These are phyloP conservation scores for Calonectria crousiana DNA, from an alignment of 2,329 filamentous ascomycete species.

Conservation along the genomic window DNA sequence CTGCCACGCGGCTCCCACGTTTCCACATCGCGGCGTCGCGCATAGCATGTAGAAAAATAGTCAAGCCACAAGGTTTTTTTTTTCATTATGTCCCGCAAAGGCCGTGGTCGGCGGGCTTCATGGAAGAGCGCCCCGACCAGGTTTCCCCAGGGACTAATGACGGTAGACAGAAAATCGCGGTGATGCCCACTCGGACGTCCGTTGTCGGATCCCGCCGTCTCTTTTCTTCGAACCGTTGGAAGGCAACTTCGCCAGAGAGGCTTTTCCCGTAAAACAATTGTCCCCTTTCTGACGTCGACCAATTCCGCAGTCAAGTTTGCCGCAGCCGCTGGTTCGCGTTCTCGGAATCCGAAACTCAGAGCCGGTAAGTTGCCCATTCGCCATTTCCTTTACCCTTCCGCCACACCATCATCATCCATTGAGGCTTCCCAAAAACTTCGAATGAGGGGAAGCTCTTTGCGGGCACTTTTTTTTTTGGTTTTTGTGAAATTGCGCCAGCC, in stretches of 20 bases:
- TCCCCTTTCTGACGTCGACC: slow-evolving; percentile 1
- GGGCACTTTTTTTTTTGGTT: background rate
- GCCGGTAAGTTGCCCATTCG: slow-evolving; percentile 7
- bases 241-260: background rate
- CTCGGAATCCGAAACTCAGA: slow-evolving; percentile 19
- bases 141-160: slow-evolving; percentile 28
- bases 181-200: slow-evolving; percentile 36
- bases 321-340: slow-evolving; percentile 3
- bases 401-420: background rate
- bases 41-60: slow-evolving; percentile 2
- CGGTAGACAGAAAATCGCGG: slow-evolving; percentile 32
- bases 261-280: slow-evolving; percentile 3
- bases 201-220: slow-evolving; percentile 41
- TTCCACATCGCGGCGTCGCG: background rate
- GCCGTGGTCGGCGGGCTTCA: slow-evolving; percentile 22
- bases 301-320: slow-evolving; percentile 6
- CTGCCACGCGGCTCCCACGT: slow-evolving; percentile 6
- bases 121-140: slow-evolving; percentile 16
- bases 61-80: slow-evolving; percentile 19
- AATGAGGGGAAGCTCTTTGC: background rate
- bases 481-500: slow-evolving; percentile 8
- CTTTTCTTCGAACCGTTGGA: slow-evolving; percentile 31
- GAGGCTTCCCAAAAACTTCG: background rate
- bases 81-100: slow-evolving; percentile 10
- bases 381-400: background rate